Base-by-base conservation (phyloP, 2,329 filamentous ascomycete species). In the Arthroderma sp. region DNA sequence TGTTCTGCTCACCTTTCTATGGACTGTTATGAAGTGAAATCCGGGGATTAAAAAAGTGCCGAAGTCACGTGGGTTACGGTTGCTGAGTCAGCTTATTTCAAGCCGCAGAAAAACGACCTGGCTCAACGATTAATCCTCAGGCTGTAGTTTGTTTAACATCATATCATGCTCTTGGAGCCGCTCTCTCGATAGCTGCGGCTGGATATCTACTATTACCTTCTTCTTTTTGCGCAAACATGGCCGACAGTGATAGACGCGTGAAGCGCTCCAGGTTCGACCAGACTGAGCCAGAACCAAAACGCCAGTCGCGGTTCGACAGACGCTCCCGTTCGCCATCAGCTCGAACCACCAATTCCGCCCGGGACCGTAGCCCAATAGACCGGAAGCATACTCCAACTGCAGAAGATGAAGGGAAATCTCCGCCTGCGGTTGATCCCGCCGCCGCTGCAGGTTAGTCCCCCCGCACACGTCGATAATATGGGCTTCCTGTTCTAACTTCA, bases 191-290 rank as follows among this genome's bases (percentile, higher is more conserved):
- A 22, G 15, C 15, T 22, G 15, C 15, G 15, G 15, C 15, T 22
- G 15, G 15, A 22, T 22, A 22, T 22, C 15, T 22, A 22, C 15
- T 22, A 22, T 2, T 22, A 22, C 15, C 15, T 22, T 22, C 15
- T 22, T 22, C 15, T 22, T 22, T 22, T 22, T 22, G 15, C 15
- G 34, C 34, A 46, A 48, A 49, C 39, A 87, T 94, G 86, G 78
- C 83, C 53, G 85, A 91, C 57, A 74, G 81, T 51, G 83, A 88
- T 54, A 77, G 80, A 60, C 78, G 79, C 49, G 70, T 72, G 49
- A 94, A 94, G 72, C 83, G 87, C 50, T 94, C 87, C 59, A 86
- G 89, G 63, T 95, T 96, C 66, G 89, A 96, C 61, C 85, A 93
- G 64, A 91, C 80, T 39, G 85, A 89, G 61, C 80, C 84, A 4